These are phyloP conservation scores for Ampelocalamus luodianensis DNA, from an alignment of 176 grass and related monocot genomes.

Conservation along the genomic window DNA sequence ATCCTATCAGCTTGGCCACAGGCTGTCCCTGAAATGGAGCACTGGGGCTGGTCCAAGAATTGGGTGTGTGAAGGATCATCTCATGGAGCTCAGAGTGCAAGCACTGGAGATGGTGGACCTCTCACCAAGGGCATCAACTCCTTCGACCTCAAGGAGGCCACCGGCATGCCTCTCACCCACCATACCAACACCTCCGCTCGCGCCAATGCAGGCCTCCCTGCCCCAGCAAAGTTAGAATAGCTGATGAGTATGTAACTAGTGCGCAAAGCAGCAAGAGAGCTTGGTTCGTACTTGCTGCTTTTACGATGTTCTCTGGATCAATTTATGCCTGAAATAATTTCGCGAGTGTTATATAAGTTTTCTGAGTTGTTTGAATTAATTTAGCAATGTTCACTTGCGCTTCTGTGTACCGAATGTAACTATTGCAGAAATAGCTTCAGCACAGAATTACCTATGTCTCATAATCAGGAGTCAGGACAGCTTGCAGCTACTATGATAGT, in stretches of 20 bases:
- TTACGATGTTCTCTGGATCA: not conserved
- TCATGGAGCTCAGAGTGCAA: constrained; percentile 70
- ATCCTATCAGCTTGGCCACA: constrained; percentile 83
- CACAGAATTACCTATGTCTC: not conserved
- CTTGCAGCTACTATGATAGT: not conserved
- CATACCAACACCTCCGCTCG: constrained; percentile 8
- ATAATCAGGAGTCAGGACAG: not conserved
- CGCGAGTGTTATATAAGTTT: not conserved
- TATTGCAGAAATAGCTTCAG: not conserved
- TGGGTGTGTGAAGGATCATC: constrained; percentile 89
- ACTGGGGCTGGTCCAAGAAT: constrained; percentile 89
- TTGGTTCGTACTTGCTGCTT: not conserved
- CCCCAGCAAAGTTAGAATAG: constrained; percentile 45
- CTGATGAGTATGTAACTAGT: not conserved
- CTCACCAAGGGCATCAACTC: constrained; percentile 54
- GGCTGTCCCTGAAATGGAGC: constrained; percentile 84
- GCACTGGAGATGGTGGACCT: constrained; percentile 84
- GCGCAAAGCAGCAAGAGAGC: not conserved
- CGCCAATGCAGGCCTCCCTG: constrained; percentile 30
- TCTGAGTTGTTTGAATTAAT: not conserved
- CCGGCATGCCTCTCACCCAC: constrained; percentile 39
- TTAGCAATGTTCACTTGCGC: not conserved
- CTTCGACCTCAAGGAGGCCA: constrained; percentile 32
- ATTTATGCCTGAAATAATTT: not conserved
- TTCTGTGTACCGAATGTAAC: not conserved